These are phyloP conservation scores for Solanum sejunctum DNA, from an alignment of 257 asterid genomes.

Conservation along the genomic window DNA sequence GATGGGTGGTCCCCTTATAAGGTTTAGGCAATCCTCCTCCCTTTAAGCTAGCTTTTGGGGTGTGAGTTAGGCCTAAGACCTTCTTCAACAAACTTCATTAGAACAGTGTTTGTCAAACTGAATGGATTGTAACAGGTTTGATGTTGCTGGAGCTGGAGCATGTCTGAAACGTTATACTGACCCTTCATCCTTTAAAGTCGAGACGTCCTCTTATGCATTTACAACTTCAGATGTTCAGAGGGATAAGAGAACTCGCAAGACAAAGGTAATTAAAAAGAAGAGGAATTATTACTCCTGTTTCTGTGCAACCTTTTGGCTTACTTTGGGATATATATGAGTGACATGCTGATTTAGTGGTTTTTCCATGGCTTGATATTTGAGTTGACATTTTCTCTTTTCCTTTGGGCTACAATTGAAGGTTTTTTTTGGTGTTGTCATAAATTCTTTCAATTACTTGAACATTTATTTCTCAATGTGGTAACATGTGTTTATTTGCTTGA, in stretches of 20 bases:
- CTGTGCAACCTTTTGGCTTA: not conserved
- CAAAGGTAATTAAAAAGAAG: conserved; percentile 41
- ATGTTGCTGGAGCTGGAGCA: conserved; percentile 97
- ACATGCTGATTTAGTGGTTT: not conserved
- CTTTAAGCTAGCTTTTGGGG: too few species aligned
- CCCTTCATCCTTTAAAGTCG: conserved; percentile 78
- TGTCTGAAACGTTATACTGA: conserved; percentile 92
- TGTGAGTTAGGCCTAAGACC: too few species aligned
- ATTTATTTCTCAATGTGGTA: not conserved
- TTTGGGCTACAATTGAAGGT: not conserved
- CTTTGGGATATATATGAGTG: not conserved
- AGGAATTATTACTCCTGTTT: too few species aligned
- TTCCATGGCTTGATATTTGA: not conserved
- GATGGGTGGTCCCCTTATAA: too few species aligned
- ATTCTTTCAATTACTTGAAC: not conserved
- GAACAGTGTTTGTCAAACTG: not conserved
- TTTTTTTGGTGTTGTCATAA: not conserved
- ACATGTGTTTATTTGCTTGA: not conserved
- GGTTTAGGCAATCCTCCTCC: too few species aligned
- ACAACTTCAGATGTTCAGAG: conserved; percentile 24
- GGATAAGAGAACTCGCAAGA: conserved; percentile 73
- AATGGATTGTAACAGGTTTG: conserved; percentile 47
- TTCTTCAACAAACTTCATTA: too few species aligned
- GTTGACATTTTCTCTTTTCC: not conserved
- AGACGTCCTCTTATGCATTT: conserved; percentile 9